Percentiles rank a stretch among this genome's conserved stretches.
Conservation (phyloP, 2,329 filamentous ascomycete genomes). For the Lachnum nothofagi region DNA sequence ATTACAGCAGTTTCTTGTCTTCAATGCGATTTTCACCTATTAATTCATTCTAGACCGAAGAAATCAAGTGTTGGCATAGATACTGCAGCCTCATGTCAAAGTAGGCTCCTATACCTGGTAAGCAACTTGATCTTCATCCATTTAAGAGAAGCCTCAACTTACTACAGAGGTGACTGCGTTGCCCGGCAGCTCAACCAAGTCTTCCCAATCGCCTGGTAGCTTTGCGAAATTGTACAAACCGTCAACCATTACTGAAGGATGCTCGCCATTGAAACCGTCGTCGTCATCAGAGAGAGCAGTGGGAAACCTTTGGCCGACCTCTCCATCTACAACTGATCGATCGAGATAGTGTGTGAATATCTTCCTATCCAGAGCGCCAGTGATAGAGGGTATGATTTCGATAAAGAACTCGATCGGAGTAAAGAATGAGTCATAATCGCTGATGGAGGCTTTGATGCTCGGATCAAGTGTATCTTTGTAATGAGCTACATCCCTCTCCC, state of each 20-base stretch:
- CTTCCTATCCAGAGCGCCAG: slow-evolving; percentile 5
- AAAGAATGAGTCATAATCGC: slow-evolving; percentile 1
- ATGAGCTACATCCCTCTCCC: neutral
- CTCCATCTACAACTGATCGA: slow-evolving; percentile 12
- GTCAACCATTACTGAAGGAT: slow-evolving; percentile 11
- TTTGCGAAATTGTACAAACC: slow-evolving; percentile 24
- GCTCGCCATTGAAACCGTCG: slow-evolving; percentile 9
- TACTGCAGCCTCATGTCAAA: slow-evolving; percentile 1
- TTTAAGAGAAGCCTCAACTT: neutral
- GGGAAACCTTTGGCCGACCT: slow-evolving; percentile 21
- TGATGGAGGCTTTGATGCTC: neutral
- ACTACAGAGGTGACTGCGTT: slow-evolving; percentile 10
- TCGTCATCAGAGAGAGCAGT: slow-evolving; percentile 6
- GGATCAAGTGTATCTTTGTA: neutral
- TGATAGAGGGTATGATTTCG: too few species aligned
- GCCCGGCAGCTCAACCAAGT: slow-evolving; percentile 21
- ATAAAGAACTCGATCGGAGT: too few species aligned
- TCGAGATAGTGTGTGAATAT: slow-evolving; percentile 1
- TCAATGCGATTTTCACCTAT: too few species aligned
- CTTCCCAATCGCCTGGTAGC: slow-evolving; percentile 19
- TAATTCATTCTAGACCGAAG: too few species aligned
- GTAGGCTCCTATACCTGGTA: slow-evolving; percentile 2
- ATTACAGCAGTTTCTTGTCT: too few species aligned
- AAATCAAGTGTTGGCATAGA: too few species aligned
- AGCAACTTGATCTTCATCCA: neutral